These are phyloP conservation scores for Favolaschia claudopus DNA, from an alignment of 768 basidiomycete genomes.

Conservation along the genomic window DNA sequence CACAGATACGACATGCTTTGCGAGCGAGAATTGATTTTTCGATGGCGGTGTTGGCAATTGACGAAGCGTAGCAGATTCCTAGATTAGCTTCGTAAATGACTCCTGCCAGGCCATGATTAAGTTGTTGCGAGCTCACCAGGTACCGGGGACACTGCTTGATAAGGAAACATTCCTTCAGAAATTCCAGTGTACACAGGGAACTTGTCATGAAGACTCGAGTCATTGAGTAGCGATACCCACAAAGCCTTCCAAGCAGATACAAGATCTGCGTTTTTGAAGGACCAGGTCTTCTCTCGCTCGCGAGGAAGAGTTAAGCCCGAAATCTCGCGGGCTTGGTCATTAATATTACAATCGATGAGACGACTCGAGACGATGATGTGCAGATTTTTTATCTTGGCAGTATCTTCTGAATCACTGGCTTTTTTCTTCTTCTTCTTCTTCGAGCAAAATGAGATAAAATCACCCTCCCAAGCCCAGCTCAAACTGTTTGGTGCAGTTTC, in stretches of 20 bases:
- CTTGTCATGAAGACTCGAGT: background rate
- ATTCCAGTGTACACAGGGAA: background rate
- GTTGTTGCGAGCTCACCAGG: background rate
- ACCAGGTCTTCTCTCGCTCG: conserved; percentile 1
- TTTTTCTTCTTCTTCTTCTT: background rate
- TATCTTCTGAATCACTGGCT: background rate
- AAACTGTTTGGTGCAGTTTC: background rate
- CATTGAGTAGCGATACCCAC: background rate
- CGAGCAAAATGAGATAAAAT: background rate
- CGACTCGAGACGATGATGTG: background rate
- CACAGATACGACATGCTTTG: too few species aligned
- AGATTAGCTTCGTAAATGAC: background rate
- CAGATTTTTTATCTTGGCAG: background rate
- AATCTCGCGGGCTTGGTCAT: background rate
- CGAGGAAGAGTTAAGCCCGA: background rate
- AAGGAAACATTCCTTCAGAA: background rate
- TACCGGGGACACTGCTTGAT: background rate
- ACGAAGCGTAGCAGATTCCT: background rate
- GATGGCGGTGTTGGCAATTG: background rate
- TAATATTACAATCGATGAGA: background rate
- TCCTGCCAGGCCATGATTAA: too few species aligned
- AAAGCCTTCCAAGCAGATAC: background rate
- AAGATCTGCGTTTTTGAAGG: background rate
- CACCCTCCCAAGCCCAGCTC: background rate
- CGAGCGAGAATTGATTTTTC: background rate